Evolutionary conservation across 202 grass and related monocot species (phyloP).

Genomic region (Miscanthus sacchariflorus): DNA sequence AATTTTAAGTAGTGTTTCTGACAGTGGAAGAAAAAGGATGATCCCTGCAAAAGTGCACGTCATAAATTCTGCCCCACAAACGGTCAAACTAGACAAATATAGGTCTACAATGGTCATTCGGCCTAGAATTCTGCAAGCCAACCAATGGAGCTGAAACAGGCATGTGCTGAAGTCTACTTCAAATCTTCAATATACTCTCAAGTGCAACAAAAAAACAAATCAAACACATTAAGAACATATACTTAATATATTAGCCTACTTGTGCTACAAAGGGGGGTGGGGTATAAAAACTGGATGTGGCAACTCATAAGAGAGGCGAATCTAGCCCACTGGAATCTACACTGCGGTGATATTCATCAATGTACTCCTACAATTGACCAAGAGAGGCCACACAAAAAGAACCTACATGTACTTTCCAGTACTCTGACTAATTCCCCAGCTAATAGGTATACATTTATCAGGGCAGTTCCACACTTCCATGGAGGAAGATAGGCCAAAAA

Average conservation of each 20-base stretch:
- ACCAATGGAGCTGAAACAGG: not conserved
- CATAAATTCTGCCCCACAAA: not conserved
- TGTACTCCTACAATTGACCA: slow-evolving; percentile 51
- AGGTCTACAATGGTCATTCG: not conserved
- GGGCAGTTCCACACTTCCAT: slow-evolving; percentile 39
- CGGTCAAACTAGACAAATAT: not conserved
- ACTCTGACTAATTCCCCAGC: slow-evolving; percentile 59
- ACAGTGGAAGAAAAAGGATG: not conserved
- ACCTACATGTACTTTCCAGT: slow-evolving; percentile 54
- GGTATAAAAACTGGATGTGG: not conserved
- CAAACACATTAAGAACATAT: not conserved
- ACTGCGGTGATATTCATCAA: slow-evolving; percentile 44
- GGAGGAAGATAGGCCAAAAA: slow-evolving; percentile 40
- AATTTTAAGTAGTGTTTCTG: not conserved
- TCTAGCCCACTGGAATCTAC: slow-evolving; percentile 44
- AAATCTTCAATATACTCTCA: not conserved
- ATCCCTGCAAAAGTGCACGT: not conserved
- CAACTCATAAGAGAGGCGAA: slow-evolving; percentile 31
- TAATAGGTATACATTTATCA: slow-evolving; percentile 76
- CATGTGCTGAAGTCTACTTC: not conserved
- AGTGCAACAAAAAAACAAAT: not conserved
- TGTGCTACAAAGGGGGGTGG: slow-evolving; percentile 6
- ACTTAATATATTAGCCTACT: slow-evolving; percentile 28
- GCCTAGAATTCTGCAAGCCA: not conserved
- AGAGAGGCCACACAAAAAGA: slow-evolving; percentile 41